These are phyloP conservation scores for Russula sp. DNA, from an alignment of 768 basidiomycete genomes.

Conservation along the genomic window DNA sequence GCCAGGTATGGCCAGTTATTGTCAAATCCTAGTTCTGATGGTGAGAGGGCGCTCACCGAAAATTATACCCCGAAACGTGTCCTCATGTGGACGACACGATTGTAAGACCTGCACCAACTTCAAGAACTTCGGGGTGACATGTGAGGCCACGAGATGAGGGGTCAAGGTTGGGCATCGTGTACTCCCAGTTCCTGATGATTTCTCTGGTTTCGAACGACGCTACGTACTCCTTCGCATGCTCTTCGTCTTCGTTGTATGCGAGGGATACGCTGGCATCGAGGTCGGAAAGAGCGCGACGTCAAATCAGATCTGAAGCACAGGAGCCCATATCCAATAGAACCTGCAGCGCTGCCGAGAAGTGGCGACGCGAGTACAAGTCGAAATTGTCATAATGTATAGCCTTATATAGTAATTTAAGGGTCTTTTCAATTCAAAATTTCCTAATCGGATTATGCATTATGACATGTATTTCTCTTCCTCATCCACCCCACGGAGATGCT, in stretches of 20 bases:
- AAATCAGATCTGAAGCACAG: constrained; percentile 68
- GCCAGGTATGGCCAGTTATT: not conserved
- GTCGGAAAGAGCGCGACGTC: constrained; percentile 53
- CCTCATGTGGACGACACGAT: constrained; percentile 51
- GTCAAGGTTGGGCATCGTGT: constrained; percentile 61
- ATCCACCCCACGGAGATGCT: constrained; percentile 48
- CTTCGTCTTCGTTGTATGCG: constrained; percentile 36
- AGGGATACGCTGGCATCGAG: constrained; percentile 34
- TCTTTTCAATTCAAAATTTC: too few relatives aligned
- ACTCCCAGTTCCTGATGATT: constrained; percentile 58
- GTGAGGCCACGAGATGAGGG: constrained; percentile 55
- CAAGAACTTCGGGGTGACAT: constrained; percentile 66
- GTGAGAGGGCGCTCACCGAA: constrained; percentile 46
- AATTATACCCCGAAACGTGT: constrained; percentile 61
- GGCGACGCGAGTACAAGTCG: constrained; percentile 41
- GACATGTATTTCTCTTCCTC: constrained; percentile 39
- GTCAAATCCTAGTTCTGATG: not conserved
- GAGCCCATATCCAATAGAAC: constrained; percentile 56
- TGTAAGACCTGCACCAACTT: constrained; percentile 58
- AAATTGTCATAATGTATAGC: too few relatives aligned
- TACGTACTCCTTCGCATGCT: constrained; percentile 39
- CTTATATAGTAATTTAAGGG: too few relatives aligned
- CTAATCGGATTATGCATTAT: too few relatives aligned
- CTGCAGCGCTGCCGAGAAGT: constrained; percentile 49
- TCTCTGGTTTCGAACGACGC: constrained; percentile 34